phyloP scores from a whole-genome alignment of 805 yeast species.

The Teunomyces pallodes region DNA sequence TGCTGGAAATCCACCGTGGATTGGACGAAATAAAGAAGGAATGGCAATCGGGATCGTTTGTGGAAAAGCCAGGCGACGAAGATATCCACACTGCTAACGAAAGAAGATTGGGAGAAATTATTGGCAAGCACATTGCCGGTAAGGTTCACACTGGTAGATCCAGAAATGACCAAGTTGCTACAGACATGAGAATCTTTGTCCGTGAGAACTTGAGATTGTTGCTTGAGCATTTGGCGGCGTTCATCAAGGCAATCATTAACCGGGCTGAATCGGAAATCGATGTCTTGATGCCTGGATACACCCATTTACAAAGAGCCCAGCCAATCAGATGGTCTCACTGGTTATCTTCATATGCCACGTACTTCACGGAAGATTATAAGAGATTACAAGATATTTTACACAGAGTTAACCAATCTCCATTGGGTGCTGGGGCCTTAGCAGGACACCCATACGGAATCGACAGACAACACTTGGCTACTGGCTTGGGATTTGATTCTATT shows the following conservation, averaged over 20 bases:
- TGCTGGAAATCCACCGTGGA: slow-evolving; percentile 80
- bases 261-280: slow-evolving; percentile 88
- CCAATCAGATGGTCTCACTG: slow-evolving; percentile 99
- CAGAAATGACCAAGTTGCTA: slow-evolving; percentile 97
- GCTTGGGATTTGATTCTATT: slow-evolving; percentile 76
- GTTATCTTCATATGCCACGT: slow-evolving; percentile 92
- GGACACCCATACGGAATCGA: slow-evolving; percentile 99
- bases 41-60: slow-evolving; percentile 72
- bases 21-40: slow-evolving; percentile 68
- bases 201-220: slow-evolving; percentile 72
- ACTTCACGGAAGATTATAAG: slow-evolving; percentile 85
- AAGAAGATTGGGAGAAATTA: slow-evolving; percentile 93
- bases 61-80: slow-evolving; percentile 86
- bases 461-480: slow-evolving; percentile 80
- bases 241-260: slow-evolving; percentile 63
- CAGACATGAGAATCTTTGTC: slow-evolving; percentile 96
- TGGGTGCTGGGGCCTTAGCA: slow-evolving; percentile 97
- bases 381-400: slow-evolving; percentile 76
- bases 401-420: slow-evolving; percentile 84
- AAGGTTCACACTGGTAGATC: slow-evolving; percentile 99
- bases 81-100: slow-evolving; percentile 99
- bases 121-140: slow-evolving; percentile 91
- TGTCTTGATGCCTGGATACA: slow-evolving; percentile 97
- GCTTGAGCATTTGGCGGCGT: slow-evolving; percentile 51
- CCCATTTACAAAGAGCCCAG: slow-evolving; percentile 97